phyloP scores from a whole-genome alignment of 148 eudicot species.

The Camellia lanceoleosa region DNA sequence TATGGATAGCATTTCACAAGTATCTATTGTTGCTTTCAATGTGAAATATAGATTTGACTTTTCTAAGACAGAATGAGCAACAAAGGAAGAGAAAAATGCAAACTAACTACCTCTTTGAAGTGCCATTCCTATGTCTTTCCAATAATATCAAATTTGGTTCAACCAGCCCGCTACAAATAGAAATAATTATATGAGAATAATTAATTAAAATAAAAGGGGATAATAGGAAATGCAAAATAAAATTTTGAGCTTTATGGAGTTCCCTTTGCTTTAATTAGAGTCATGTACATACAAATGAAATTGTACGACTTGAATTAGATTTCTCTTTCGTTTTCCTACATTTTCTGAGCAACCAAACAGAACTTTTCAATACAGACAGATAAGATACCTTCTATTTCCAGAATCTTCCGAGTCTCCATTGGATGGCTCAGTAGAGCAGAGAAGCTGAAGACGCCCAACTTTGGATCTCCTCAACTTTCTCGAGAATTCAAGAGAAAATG shows the following conservation, averaged over 20 bases:
- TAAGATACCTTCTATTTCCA: slow-evolving; percentile 15
- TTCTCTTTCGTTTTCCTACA: neutral
- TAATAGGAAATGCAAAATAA: neutral
- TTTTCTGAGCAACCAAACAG: neutral
- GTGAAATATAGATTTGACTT: neutral
- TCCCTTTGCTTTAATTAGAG: neutral
- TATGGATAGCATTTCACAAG: neutral
- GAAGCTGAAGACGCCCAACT: slow-evolving; percentile 6
- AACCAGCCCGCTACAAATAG: slow-evolving; percentile 32
- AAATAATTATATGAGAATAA: slow-evolving; percentile 9
- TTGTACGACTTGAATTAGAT: neutral
- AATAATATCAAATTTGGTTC: slow-evolving; percentile 48
- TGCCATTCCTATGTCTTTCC: slow-evolving; percentile 71
- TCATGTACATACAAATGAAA: neutral
- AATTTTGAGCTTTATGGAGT: neutral
- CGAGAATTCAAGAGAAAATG: slow-evolving; percentile 10
- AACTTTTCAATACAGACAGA: neutral
- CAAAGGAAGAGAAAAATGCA: slow-evolving; percentile 9
- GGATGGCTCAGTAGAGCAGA: slow-evolving; percentile 13
- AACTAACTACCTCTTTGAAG: slow-evolving; percentile 64
- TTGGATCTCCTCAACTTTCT: neutral
- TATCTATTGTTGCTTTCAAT: neutral
- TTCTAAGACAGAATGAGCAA: neutral
- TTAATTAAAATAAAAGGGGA: neutral
- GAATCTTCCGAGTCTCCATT: slow-evolving; percentile 7